Base-by-base conservation (phyloP, 805 yeast genomes). In the Wickerhamiella azyma region DNA sequence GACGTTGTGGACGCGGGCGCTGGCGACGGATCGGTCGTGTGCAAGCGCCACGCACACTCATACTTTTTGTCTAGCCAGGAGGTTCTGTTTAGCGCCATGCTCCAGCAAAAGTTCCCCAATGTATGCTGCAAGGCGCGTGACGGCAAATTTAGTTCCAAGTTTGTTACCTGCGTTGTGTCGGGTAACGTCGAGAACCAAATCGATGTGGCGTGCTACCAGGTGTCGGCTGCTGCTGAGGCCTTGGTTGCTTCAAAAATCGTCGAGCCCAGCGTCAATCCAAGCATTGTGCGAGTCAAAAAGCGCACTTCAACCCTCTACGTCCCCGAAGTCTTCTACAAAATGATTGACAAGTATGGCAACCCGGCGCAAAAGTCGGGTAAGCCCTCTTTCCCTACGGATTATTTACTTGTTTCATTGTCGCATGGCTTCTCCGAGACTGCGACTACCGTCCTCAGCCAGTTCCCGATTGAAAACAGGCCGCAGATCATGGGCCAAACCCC, bases 321-420 rank as follows among this genome's bases (percentile, higher is more conserved):
- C 13, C 99, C 99, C 0, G 99, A 92, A 51, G 81, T 92, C 21
- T 83, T 84, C 57, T 92, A 81, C 68, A 77, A 78, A 62, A 78
- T 76, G 59, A 72, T 76, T 49, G 92, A 92, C 59, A 96, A 92
- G 64, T 92, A 92, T 64, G 84, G 84, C 3, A 66, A 85, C 26
- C 77, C 85, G 32, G 94, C 92, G n/a, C 85, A 85, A 56, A 75
- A 77, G 37, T 81, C 84, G 58, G 94, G 95, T 1, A 81, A 81
- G 56, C 95, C 96, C 1, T 82, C 92, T 19, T 84, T 86, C 60
- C 96, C 96, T 1, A 86, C 82, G n/a, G 96, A 86, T 50, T 86
- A 83, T 59, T 62, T 86, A 49, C 64, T 92, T 45, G 94, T 89
- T 0, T 79, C 96, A 2, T 65, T 89, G 51, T 80, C 94, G 5